Evolutionary conservation across 495 filamentous ascomycete genomes (phyloP), one percentile per base, ranked within the genome.

Genomic region (Lophiotrema nucula): DNA sequence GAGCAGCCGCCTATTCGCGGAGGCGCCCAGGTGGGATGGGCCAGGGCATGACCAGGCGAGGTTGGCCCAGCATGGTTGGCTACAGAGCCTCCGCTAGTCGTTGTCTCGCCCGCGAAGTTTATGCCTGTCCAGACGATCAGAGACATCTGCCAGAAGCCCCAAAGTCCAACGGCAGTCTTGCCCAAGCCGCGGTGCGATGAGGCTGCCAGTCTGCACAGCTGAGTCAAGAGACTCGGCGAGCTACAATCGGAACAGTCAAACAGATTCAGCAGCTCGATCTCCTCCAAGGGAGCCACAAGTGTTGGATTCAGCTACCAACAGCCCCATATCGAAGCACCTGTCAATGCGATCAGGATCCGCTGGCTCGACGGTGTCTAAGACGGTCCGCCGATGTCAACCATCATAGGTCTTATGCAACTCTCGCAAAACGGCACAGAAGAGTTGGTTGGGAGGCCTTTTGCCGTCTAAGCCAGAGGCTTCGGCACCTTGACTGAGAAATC

Each of bases 321-420:
- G 22, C 44, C 39, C 15, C 13, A 33, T n/a, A 19, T 26, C 15
- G 33, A 22, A 23, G 22, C 28, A 19, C n/a, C 2, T 44, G n/a
- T 21, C 47, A 21, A 43, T 19, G 39, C 6, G 11, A 19, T 11
- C 39, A 19, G 19, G 39, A 26, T 26, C 16, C 26, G 18, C 5
- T 26, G 41, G 26, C 26, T 21, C 21, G 16, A 38, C 19, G 21
- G 22, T 13, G 23, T 35, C 39, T 42, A 35, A 48, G 25, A 44
- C 16, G 49, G 41, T 22, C 13, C 5, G 16, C 15, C 37, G 8
- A 24, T 31, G 35, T 16, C 21, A 25, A 51, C 18, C 23, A 51
- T 43, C 43, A 45, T 53, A 47, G 62, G 51, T 47, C 52, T 41
- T 57, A 60, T 56, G 62, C 62, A 53, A 15, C 37, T 57, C 46